These are phyloP conservation scores for Fomitopsis palustris DNA, from an alignment of 1,284 basidiomycete species.

Conservation along the genomic window DNA sequence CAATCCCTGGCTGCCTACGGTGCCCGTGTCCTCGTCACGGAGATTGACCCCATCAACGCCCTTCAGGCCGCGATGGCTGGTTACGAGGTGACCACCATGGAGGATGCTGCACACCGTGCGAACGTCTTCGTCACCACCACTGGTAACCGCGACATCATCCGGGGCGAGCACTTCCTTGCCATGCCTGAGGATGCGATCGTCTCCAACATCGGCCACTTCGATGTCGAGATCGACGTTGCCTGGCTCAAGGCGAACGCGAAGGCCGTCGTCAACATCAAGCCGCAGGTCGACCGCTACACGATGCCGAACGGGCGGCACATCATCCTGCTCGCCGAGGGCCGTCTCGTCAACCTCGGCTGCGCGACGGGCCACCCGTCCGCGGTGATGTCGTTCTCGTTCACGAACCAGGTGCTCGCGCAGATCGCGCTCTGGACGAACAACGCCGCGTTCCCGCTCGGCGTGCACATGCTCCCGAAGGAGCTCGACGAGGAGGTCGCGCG, in stretches of 20 bases:
- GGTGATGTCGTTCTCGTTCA: conserved; percentile 99
- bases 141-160: conserved; percentile 98
- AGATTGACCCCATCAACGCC: conserved; percentile 99
- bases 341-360: conserved; percentile 96
- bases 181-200: conserved; percentile 99
- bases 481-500: conserved; percentile 99
- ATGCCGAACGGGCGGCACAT: conserved; percentile 90
- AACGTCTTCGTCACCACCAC: conserved; percentile 99
- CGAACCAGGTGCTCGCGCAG: conserved; percentile 98
- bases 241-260: conserved; percentile 96
- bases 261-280: conserved; percentile 91
- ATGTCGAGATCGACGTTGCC: conserved; percentile 98
- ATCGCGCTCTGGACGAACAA: conserved; percentile 97
- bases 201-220: conserved; percentile 99
- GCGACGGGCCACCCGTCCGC: conserved; percentile 93
- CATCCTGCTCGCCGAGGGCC: conserved; percentile 97
- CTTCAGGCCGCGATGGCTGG: conserved; percentile 99
- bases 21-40: conserved; percentile 93
- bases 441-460: conserved; percentile 87
- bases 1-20: conserved; percentile 97
- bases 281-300: conserved; percentile 98
- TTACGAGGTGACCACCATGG: conserved; percentile 99
- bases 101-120: conserved; percentile 84
- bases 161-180: conserved; percentile 84
- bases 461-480: conserved; percentile 96